These are phyloP conservation scores for Lachnellula suecica DNA, from an alignment of 2,329 filamentous ascomycete species.

Conservation along the genomic window DNA sequence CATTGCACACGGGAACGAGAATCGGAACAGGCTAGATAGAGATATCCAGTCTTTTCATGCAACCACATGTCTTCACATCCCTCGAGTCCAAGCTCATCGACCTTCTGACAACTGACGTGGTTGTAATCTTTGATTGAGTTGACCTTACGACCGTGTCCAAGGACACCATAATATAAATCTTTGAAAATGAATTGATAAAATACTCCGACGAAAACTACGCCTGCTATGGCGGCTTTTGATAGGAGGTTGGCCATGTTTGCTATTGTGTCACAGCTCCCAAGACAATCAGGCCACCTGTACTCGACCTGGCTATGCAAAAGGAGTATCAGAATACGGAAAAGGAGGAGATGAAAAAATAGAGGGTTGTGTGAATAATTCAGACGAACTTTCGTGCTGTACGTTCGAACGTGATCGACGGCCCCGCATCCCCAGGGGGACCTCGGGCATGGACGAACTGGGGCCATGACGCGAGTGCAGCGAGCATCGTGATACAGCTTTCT, in stretches of 20 bases:
- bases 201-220: conserved; percentile 22
- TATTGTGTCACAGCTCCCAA: neutral
- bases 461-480: no score
- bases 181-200: conserved; percentile 34
- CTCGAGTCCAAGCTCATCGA: conserved; percentile 25
- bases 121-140: conserved; percentile 33
- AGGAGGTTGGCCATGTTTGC: conserved; percentile 11
- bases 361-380: no score
- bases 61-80: conserved; percentile 33
- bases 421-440: no score
- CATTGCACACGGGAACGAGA: conserved; percentile 21
- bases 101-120: conserved; percentile 26
- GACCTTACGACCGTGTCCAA: conserved; percentile 33
- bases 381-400: no score
- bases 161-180: conserved; percentile 27
- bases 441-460: neutral
- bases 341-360: no score
- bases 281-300: no score
- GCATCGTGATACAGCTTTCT: no score
- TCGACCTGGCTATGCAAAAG: no score
- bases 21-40: conserved; percentile 31
- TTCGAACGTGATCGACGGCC: no score
- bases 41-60: conserved; percentile 25
- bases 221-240: conserved; percentile 16
- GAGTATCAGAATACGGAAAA: no score